Percentiles rank a stretch among this genome's conserved stretches.
Evolutionary conservation across 192 early-diverging fungal genomes (phyloP).

Genomic region (Coemansia sp.): DNA sequence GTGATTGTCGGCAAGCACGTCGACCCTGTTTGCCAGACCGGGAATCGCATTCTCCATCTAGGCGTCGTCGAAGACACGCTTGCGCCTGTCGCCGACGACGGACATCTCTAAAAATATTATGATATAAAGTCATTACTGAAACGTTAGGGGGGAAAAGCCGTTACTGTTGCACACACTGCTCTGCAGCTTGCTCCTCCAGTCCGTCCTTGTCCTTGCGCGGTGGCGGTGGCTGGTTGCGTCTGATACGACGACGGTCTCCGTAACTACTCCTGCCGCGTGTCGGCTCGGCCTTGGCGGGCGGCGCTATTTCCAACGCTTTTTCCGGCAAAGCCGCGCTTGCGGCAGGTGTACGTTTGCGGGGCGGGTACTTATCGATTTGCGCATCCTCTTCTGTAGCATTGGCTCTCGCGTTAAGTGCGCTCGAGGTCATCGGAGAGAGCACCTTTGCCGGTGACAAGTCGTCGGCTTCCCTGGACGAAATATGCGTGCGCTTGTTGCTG

Average conservation of each 20-base stretch:
- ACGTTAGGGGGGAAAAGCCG: background rate
- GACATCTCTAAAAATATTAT: slow-evolving; percentile 53
- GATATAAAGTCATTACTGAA: background rate
- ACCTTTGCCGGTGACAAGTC: slow-evolving; percentile 14
- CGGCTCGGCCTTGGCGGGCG: slow-evolving; percentile 17
- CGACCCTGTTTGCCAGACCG: slow-evolving; percentile 86
- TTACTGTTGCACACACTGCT: slow-evolving; percentile 55
- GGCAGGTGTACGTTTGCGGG: slow-evolving; percentile 42
- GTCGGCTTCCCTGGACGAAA: slow-evolving; percentile 3
- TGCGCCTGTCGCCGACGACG: slow-evolving; percentile 61
- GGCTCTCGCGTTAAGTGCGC: slow-evolving; percentile 37
- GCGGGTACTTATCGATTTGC: slow-evolving; percentile 13
- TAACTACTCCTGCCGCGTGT: slow-evolving; percentile 43
- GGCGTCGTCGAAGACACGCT: slow-evolving; percentile 70
- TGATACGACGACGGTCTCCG: slow-evolving; percentile 44
- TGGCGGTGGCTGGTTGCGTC: slow-evolving; percentile 43
- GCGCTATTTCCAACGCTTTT: background rate
- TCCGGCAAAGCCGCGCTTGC: slow-evolving; percentile 4
- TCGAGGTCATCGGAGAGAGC: slow-evolving; percentile 42
- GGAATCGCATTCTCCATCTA: slow-evolving; percentile 84
- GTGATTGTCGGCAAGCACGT: slow-evolving; percentile 83
- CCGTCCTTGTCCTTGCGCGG: slow-evolving; percentile 19
- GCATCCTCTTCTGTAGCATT: background rate
- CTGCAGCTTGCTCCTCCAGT: slow-evolving; percentile 47
- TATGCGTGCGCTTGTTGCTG: slow-evolving; percentile 27